A percentile compares a stretch with the other conserved stretches of the same genome.
Conservation (phyloP, 305 asterid genomes). For the Caryopteris hybrid region DNA sequence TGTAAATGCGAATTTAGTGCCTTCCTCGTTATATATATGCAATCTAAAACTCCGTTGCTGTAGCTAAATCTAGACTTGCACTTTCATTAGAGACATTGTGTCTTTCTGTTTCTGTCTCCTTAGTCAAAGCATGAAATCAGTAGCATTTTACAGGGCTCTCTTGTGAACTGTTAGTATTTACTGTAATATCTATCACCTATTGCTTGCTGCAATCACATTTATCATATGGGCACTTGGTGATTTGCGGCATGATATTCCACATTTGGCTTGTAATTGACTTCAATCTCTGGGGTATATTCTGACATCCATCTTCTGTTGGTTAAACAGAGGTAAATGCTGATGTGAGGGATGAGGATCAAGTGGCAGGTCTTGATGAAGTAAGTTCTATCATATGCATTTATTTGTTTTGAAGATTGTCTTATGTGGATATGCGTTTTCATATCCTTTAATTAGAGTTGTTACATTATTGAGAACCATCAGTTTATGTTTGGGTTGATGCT, state of each 20-base stretch:
- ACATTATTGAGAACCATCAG: background rate
- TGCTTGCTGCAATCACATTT: background rate
- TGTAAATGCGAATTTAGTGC: background rate
- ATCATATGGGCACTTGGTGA: constrained; percentile 5
- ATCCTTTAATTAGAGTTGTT: constrained; percentile 4
- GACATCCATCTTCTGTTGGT: constrained; percentile 13
- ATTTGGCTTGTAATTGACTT: background rate
- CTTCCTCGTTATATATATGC: background rate
- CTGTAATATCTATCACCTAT: constrained; percentile 9
- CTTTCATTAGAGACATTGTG: background rate
- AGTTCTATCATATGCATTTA: constrained; percentile 20
- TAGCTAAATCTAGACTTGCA: background rate
- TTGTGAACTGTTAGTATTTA: background rate
- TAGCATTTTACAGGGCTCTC: constrained; percentile 5
- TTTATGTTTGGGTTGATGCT: background rate
- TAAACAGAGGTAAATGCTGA: constrained; percentile 46
- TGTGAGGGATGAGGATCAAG: constrained; percentile 30
- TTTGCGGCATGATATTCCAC: background rate
- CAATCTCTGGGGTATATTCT: constrained; percentile 6
- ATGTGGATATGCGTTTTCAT: background rate
- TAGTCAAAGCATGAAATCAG: background rate
- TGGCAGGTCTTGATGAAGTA: constrained; percentile 37
- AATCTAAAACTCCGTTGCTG: background rate
- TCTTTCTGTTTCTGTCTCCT: background rate
- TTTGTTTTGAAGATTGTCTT: background rate